Evolutionary conservation across 768 basidiomycete species (phyloP).

Genomic region (Tephrocybe sp.): DNA sequence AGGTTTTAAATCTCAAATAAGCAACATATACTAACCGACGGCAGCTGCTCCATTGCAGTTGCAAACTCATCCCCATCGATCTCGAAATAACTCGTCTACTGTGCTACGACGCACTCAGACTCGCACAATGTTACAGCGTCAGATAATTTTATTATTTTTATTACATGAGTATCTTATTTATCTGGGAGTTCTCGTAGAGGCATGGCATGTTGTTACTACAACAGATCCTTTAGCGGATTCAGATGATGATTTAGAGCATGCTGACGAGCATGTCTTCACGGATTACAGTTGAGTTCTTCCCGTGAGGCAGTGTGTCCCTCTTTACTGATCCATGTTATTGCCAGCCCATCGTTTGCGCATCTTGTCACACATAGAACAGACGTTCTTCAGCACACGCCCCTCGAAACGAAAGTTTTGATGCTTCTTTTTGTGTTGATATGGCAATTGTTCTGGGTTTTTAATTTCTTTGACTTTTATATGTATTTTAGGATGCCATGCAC

Average conservation of each 20-base stretch:
- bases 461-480: not conserved
- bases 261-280: slow-evolving; percentile 56
- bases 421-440: not conserved
- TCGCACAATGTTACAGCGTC: slow-evolving; percentile 49
- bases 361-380: slow-evolving; percentile 9
- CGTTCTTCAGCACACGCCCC: slow-evolving; percentile 3
- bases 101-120: slow-evolving; percentile 26
- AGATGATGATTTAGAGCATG: slow-evolving; percentile 55
- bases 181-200: slow-evolving; percentile 43
- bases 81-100: slow-evolving; percentile 18
- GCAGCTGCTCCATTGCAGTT: slow-evolving; percentile 11
- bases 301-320: not conserved
- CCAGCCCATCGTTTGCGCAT: slow-evolving; percentile 44
- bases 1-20: not conserved
- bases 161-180: slow-evolving; percentile 6
- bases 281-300: slow-evolving; percentile 52
- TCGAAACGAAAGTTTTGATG: not conserved
- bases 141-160: not conserved
- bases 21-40: not conserved
- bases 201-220: slow-evolving; percentile 64
- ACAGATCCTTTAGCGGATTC: slow-evolving; percentile 70
- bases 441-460: no score
- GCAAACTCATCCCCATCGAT: slow-evolving; percentile 12
- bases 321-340: not conserved
- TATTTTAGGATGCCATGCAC: slow-evolving; percentile 5